phyloP scores from a whole-genome alignment of 768 basidiomycete species.

The Agaricus sinodeliciosus region DNA sequence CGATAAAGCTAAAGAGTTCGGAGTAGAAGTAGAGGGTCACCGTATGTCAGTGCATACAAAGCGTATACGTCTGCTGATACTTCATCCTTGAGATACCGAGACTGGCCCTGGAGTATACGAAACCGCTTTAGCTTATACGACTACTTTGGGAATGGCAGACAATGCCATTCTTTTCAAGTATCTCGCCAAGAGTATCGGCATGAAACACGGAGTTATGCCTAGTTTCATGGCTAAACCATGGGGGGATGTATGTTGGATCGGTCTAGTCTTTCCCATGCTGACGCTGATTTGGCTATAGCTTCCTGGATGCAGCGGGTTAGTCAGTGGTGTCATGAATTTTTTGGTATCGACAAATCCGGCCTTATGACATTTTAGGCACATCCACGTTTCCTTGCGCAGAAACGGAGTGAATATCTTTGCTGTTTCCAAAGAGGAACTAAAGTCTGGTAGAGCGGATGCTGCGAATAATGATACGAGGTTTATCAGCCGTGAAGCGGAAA shows the following conservation, averaged over 20 bases:
- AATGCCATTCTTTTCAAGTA: constrained; percentile 93
- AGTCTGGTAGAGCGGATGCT: constrained; percentile 62
- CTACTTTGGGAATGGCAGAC: constrained; percentile 77
- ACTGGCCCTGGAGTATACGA: constrained; percentile 88
- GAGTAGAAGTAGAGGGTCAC: constrained; percentile 80
- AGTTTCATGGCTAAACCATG: constrained; percentile 99
- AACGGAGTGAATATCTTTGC: constrained; percentile 79
- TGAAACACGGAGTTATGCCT: constrained; percentile 82
- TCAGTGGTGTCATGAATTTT: constrained; percentile 21
- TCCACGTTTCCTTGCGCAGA: constrained; percentile 80
- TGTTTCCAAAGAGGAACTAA: constrained; percentile 49
- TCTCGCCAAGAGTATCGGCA: constrained; percentile 85
- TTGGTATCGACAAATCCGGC: background rate
- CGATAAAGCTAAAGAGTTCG: constrained; percentile 65
- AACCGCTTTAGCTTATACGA: constrained; percentile 82
- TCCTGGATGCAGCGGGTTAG: constrained; percentile 91
- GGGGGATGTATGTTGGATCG: constrained; percentile 55
- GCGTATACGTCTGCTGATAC: background rate
- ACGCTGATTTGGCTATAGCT: constrained; percentile 41
- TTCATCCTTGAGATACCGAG: constrained; percentile 62
- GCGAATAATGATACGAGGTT: constrained; percentile 77
- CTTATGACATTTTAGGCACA: constrained; percentile 48
- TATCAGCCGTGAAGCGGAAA: constrained; percentile 78
- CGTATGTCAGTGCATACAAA: constrained; percentile 38
- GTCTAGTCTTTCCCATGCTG: background rate